These are phyloP conservation scores for Baudoinia panamericana DNA, from an alignment of 495 filamentous ascomycete genomes.

Conservation along the genomic window DNA sequence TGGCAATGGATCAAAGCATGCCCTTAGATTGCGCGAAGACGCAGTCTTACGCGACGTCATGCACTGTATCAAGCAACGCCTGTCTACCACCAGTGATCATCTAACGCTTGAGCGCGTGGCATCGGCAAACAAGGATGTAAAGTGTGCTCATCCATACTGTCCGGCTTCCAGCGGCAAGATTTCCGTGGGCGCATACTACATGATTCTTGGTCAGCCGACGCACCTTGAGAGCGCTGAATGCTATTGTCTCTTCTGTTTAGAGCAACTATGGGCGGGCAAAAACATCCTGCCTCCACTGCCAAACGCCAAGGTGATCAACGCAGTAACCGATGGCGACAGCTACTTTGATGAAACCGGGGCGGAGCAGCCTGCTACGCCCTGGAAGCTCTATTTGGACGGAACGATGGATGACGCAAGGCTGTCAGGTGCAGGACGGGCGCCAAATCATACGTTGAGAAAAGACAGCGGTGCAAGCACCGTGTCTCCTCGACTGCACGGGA, in stretches of 20 bases:
- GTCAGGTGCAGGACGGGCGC: not conserved
- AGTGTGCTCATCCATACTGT: constrained; percentile 1
- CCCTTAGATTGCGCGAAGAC: not conserved
- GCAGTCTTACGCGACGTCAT: not conserved
- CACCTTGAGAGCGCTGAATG: not conserved
- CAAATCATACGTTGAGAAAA: not conserved
- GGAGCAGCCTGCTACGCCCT: no score
- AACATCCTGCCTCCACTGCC: constrained; percentile 2
- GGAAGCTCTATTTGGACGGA: not conserved
- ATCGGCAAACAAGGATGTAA: not conserved
- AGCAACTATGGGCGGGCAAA: constrained; percentile 7
- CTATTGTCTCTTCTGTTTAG: constrained; percentile 7
- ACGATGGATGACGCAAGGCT: not conserved
- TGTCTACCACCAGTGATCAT: not conserved
- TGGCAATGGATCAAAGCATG: not conserved
- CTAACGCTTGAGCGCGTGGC: constrained; percentile 4
- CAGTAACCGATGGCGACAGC: not conserved
- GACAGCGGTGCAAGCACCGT: not conserved
- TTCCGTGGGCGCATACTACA: constrained; percentile 2
- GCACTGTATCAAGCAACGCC: constrained; percentile 1
- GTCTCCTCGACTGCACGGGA: not conserved
- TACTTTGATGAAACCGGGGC: constrained; percentile 1
- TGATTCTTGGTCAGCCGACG: not conserved
- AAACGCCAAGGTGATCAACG: not conserved
- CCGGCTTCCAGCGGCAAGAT: not conserved